Evolutionary conservation across 495 filamentous ascomycete genomes (phyloP), one percentile per base, ranked within the genome.

Genomic region (Cenococcum geophilum): DNA sequence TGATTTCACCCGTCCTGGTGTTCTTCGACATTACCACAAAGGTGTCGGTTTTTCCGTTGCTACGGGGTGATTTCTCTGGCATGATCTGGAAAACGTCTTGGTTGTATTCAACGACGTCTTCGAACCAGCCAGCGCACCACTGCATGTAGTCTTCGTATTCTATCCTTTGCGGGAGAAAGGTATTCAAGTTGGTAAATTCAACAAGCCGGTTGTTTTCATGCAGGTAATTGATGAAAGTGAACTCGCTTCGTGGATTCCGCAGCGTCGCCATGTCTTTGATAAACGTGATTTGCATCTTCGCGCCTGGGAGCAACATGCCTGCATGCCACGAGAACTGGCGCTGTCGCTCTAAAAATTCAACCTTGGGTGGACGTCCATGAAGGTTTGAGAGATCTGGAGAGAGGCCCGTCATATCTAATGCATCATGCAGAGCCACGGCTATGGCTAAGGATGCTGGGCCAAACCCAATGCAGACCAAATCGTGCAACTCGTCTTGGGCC

Each of bases 211-310:
- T 78, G 63, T 95, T 84, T 63, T 80, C 72, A 74, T 92, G 85
- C 1, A 98, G 81, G 71, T 97, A 97, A 72, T 96, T 97, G 62
- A 96, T 77, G 75, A 98, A 98, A 5, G 92, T 97, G 75, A 97
- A 98, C 65, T 91, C 78, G 56, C 89, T 95, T 59, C 86, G 84
- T 1, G 92, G 92, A 64, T 97, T 84, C 42, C 92, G 81, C 48
- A 96, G 75, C 9, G 90, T 93, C 11, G 93, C 92, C 60, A 98
- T 79, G 68, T 97, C 93, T 77, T 98, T 98, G 74, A 98, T 79
- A 79, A 97, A 98, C 35, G 89, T 92, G 60, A 98, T 97, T 73
- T 98, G 92, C 92, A 98, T 98, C 71, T 87, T 89, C 12, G 91
- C 88, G 50, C 90, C 90, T 0, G 91, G 90, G 0, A 98, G 82